These are phyloP conservation scores for Mitragyna speciosa DNA, from an alignment of 257 asterid species.

Conservation along the genomic window DNA sequence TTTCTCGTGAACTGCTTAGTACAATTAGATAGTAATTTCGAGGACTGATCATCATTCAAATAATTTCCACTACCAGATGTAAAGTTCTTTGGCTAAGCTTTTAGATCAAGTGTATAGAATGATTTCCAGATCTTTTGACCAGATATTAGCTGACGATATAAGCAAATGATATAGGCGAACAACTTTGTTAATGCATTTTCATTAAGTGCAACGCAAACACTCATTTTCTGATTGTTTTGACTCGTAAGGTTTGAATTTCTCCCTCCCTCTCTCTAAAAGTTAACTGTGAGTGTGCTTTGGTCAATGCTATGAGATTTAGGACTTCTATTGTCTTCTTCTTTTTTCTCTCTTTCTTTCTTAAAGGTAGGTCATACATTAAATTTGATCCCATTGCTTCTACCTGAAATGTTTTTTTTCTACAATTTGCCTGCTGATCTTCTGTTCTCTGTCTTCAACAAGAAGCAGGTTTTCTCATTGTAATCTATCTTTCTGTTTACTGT, in stretches of 20 bases:
- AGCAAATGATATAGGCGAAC: not conserved
- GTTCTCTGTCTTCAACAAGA: not conserved
- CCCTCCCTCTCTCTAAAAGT: not conserved
- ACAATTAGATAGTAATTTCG: not conserved
- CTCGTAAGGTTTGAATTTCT: not conserved
- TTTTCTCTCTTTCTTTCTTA: not conserved
- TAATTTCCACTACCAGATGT: not conserved
- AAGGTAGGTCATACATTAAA: not conserved
- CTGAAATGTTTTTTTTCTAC: not conserved
- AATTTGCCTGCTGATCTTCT: not conserved
- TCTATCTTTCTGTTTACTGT: constrained; percentile 8
- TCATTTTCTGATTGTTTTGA: not conserved
- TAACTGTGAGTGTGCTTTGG: not conserved
- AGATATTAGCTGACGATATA: not conserved
- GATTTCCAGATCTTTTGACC: not conserved
- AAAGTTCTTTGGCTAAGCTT: not conserved
- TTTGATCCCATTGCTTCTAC: not conserved
- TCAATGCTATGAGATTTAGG: not conserved
- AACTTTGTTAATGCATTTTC: not conserved
- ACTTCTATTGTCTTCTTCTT: too few relatives aligned
- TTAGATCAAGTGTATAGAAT: not conserved
- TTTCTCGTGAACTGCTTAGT: not conserved
- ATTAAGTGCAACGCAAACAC: not conserved
- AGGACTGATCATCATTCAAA: not conserved
- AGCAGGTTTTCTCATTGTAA: not conserved